Evolutionary conservation across 352 stramenopile species (phyloP), one percentile per base, ranked within the genome.

Genomic region (Aphanomyces astaci): DNA sequence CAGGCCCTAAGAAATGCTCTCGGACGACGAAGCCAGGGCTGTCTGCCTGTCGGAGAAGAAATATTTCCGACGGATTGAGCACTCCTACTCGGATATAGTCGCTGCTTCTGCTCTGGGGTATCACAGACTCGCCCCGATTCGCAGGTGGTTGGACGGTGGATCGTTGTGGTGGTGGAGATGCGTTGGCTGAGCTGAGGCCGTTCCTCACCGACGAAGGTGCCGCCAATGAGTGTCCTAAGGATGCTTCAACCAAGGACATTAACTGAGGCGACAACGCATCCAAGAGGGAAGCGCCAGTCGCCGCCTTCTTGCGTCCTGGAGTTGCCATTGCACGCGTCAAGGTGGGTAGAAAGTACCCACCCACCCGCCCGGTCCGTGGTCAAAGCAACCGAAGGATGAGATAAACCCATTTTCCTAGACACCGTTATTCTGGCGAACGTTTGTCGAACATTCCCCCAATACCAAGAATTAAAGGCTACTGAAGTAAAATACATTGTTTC

Each of bases 191-290:
- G 17, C 9, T 43, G 27, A 30, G 4, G 4, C 13, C 19, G 45
- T 53, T 19, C 19, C 22, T 53, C 9, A 25, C 45, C 45, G 45
- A 53, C 4, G 45, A 24, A 27, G 45, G 19, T n/a, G 10, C 27
- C 13, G 52, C 25, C 22, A 62, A n/a, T 4, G 36, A 30, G 19
- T 46, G 31, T 11, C 78, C 83, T 3, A 91, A 69, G 40, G 78
- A 88, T 3, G 78, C 76, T 70, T 86, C 79, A 43, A 91, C 77
- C 28, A 87, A 76, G 71, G 75, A 76, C 73, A 83, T 77, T 3
- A 89, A 74, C 71, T 88, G 76, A 67, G 83, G 81, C 28, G 83
- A 89, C 19, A 89, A 70, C 43, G 76, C 72, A 43, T 74, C 78
- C 39, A 91, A 67, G 53, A 91, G 57, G 54, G 81, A 75, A 53